A percentile compares a stretch with the other conserved stretches of the same genome.
These are phyloP conservation scores for Crepidotus variabilis DNA, from an alignment of 768 basidiomycete species.

Conservation along the genomic window DNA sequence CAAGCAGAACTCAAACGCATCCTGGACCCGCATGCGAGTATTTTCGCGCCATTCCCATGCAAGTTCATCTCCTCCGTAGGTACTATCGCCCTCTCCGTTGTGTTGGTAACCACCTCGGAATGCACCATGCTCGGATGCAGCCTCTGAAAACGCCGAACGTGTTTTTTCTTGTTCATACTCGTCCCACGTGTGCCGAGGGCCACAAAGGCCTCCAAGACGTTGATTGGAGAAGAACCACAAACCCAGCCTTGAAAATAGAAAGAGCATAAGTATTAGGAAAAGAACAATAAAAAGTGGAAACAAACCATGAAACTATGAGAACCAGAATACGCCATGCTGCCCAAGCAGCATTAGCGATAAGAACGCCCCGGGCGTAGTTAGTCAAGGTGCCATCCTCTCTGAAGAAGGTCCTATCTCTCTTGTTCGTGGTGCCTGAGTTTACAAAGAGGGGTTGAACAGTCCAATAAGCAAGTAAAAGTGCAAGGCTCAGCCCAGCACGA, in stretches of 20 bases:
- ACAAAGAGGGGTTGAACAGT: conserved; percentile 6
- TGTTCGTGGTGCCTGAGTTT: neutral
- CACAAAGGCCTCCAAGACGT: conserved; percentile 78
- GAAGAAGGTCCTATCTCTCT: conserved; percentile 75
- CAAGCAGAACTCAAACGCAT: conserved; percentile 79
- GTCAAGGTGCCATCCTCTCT: conserved; percentile 62
- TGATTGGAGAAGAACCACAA: conserved; percentile 79
- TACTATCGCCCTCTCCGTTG: conserved; percentile 6
- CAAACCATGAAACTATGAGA: conserved; percentile 68
- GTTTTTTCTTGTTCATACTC: conserved; percentile 70
- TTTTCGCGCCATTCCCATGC: conserved; percentile 79
- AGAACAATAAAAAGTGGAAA: conserved; percentile 4
- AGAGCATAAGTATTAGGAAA: neutral
- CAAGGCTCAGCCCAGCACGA: conserved; percentile 71
- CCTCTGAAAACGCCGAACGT: conserved; percentile 45
- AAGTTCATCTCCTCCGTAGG: conserved; percentile 41
- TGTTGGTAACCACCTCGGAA: conserved; percentile 15
- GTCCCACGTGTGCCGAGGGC: conserved; percentile 82
- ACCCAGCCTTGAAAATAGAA: conserved; percentile 48
- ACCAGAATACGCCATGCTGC: conserved; percentile 71
- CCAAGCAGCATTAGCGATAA: conserved; percentile 80
- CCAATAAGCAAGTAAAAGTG: conserved; percentile 52
- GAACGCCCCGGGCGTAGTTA: conserved; percentile 71
- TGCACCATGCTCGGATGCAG: conserved; percentile 33
- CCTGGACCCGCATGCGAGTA: conserved; percentile 67